Base-by-base conservation (phyloP, 768 basidiomycete genomes). In the Fibroporia radiculosa region DNA sequence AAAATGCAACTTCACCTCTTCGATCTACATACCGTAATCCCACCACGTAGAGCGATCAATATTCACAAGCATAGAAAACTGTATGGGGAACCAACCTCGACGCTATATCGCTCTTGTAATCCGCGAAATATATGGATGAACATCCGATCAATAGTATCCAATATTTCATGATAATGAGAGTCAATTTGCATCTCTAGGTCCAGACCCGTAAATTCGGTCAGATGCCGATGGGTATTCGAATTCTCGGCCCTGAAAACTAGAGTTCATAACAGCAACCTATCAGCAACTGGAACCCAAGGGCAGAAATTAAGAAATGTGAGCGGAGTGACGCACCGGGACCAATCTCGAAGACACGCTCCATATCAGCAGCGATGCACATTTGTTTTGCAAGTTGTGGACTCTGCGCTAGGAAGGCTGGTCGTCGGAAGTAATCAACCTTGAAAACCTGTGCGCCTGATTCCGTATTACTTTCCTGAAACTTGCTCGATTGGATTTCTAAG, bases 151-250 rank as follows among this genome's bases (percentile, higher is more conserved):
- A 99, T 75, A 24, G 89, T 65, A 53, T 96, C 90, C 68, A 98
- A 72, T 22, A 93, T 92, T 66, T 99, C 96, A 65, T 98, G 93
- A 58, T 98, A 99, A 62, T 98, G 91, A 61, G 93, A 90, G 62
- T 98, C 92, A 53, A 99, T 91, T 3, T 82, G 75, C 96, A 99
- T 98, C 65, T 99, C 96, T 54, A 99, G 73, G 82, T 99, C 96
- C 52, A 99, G 80, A 22, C 96, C 96, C 49, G 90, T 87, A 66
- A 97, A 99, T 64, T 99, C 96, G 18, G 96, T 98, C 65, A 99
- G 72, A 71, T 99, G 96, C 42, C 96, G 85, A 62, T 97, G 91
- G 6, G 96, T 98, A 65, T 93, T 92, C 42, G 95, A 87, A 64
- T 98, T 82, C 66, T 99, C 96, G 23, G 96, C 96, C 47, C 96